Base-by-base conservation (phyloP, 345 rosid species). In the Capsella bursapastoris region DNA sequence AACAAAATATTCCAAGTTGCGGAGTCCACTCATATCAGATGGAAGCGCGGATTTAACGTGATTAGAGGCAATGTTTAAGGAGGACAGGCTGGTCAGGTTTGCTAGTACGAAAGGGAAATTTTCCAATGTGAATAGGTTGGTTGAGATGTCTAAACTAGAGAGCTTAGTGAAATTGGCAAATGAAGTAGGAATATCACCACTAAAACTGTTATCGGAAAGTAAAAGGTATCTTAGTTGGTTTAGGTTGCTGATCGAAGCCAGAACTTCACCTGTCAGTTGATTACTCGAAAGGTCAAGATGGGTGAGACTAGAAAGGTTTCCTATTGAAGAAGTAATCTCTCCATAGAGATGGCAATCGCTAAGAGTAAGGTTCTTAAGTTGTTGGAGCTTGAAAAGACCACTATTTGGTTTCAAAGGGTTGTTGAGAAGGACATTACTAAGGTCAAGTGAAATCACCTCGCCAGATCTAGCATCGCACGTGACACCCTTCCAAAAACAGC, bases 261-360 rank as follows among this genome's bases (percentile, higher is more conserved):
- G 70, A 65, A 51, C 7, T 6, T 57, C 25, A 38, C 66, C 66
- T 12, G 29, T 8, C 14, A 61, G 12, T 2, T 25, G 7, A 45
- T 64, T 66, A 7, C 9, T 3, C 5, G 18, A 2, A 25, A 66
- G 60, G 35, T 50, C 29, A 34, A 64, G 69, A 9, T 9, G 6
- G 1, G 31, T 66, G 49, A 66, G 71, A 66, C 25, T 22, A 50
- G 71, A 66, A 66, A 66, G 59, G 60, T 66, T 66, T 50, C 51
- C 62, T 38, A 67, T 3, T 7, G 50, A 52, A 67, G 72, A 40
- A 38, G 51, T 48, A 25, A 67, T 38, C 38, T 67, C 61, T n/a
- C 62, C 72, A 14, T 8, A 9, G 57, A 65, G 69, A 32, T 12
- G 3, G 12, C 69, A 65, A 6, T 16, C 10, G 0, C 3, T 13